A percentile compares a stretch with the other conserved stretches of the same genome.
These are phyloP conservation scores for Saussurea involucrata DNA, from an alignment of 129 eudicot genomes.

Conservation along the genomic window DNA sequence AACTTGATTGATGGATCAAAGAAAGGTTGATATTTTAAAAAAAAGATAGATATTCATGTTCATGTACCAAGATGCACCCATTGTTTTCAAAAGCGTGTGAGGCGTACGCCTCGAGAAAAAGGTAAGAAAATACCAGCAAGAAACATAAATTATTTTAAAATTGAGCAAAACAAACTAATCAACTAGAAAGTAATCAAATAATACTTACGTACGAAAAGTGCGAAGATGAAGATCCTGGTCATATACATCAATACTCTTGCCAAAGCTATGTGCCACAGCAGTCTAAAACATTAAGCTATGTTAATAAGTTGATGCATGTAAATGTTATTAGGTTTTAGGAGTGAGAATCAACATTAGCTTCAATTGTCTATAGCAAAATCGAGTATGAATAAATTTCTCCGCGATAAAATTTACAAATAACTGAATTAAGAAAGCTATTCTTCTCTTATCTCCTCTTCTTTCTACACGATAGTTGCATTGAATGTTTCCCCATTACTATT, in stretches of 20 bases:
- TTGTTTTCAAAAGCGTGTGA: no score
- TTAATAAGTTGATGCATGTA: not conserved
- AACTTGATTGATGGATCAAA: not conserved
- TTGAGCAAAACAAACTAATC: not conserved
- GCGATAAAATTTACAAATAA: not conserved
- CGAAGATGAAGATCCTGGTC: conserved; percentile 90
- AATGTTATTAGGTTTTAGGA: not conserved
- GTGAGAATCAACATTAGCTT: not conserved
- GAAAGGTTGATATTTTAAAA: not conserved
- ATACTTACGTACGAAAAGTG: conserved; percentile 69
- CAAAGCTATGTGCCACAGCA: conserved; percentile 81
- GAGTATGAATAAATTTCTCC: not conserved
- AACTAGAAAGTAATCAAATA: not conserved
- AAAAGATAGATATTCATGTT: not conserved
- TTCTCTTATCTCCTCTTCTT: no score
- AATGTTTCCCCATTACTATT: no score
- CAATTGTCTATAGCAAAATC: not conserved
- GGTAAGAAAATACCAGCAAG: conserved; percentile 1
- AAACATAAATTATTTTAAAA: not conserved
- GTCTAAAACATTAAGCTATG: conserved; percentile 43
- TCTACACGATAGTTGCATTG: no score
- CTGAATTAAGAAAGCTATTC: no score
- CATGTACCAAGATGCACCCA: not conserved
- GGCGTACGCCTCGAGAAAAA: no score
- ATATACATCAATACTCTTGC: conserved; percentile 62